Percentiles rank a stretch among this genome's conserved stretches.
Evolutionary conservation across 768 basidiomycete genomes (phyloP).

Genomic region (Mycena vulgaris): DNA sequence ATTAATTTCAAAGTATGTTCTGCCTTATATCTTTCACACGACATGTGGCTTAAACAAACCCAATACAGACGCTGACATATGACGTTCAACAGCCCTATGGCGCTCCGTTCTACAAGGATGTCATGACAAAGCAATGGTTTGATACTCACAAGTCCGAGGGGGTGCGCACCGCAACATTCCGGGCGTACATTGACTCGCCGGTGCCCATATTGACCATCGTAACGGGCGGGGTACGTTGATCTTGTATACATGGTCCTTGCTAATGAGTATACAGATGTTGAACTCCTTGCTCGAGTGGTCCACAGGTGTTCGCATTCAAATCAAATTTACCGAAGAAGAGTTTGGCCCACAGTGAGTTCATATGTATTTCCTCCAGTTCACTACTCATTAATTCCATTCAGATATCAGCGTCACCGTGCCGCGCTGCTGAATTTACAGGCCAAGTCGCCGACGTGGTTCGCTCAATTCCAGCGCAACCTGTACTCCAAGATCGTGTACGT

Average conservation of each 20-base stretch:
- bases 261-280: background rate
- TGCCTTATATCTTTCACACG: too few relatives aligned
- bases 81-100: constrained; percentile 6
- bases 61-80: background rate
- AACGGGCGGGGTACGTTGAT: background rate
- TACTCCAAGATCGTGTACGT: constrained; percentile 16
- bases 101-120: background rate
- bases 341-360: too few relatives aligned
- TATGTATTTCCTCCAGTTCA: too few relatives aligned
- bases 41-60: too few relatives aligned
- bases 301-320: background rate
- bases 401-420: background rate
- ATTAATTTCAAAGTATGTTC: background rate
- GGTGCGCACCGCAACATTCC: background rate
- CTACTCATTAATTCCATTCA: background rate
- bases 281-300: background rate
- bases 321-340: constrained; percentile 11
- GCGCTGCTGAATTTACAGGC: background rate
- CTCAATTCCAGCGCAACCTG: constrained; percentile 7
- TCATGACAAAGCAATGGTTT: constrained; percentile 14
- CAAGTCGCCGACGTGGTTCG: constrained; percentile 13
- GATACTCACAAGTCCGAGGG: background rate
- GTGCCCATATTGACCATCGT: background rate
- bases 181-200: background rate
- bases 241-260: background rate